Evolutionary conservation across 108 stramenopile genomes (phyloP), one percentile per base, ranked within the genome.

Genomic region (Conticribra weissflogii): DNA sequence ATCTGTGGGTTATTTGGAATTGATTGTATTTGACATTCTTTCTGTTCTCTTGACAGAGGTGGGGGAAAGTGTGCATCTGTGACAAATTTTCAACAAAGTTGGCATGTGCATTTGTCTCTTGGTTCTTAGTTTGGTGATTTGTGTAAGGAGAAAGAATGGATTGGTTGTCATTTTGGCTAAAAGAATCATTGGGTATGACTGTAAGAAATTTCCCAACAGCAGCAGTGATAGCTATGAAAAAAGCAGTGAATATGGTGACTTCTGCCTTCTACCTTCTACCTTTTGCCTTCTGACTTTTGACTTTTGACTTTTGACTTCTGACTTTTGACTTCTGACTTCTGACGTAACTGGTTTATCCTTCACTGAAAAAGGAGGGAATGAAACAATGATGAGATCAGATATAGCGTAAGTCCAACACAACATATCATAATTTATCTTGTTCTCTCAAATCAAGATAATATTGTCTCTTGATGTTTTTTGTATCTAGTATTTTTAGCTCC

Each of bases 171-270:
- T 74, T 63, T 25, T 74, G 54, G 22, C 82, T 72, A 7, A 68
- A 64, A n/a, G 70, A 58, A 68, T 90, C 81, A 21, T 83, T 68
- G 27, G 82, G 72, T 9, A 94, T 63, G 48, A 86, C 83, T 53
- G 89, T 74, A 21, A 94, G 66, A 60, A 89, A 90, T 49, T 89
- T 90, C 29, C 90, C 90, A 15, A 91, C 79, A 41, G 89, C 70
- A 3, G 93, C 82, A 14, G 88, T 85, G 63, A 88, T 91, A 3
- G 88, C 82, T 80, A 94, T 84, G 75, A 89, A 94, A 64, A 94
- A 94, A 21, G 91, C 85, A 0, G 93, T 88, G 58, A 94, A 94
- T 16, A 90, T 91, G 19, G 88, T 84, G 30, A 81, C 84, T 74
- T 91, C 87, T 14, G 88, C 75, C n/a, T n/a, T n/a, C n/a, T n/a